phyloP scores from a whole-genome alignment of 106 monocot species.

The Dendrobium catenatum region DNA sequence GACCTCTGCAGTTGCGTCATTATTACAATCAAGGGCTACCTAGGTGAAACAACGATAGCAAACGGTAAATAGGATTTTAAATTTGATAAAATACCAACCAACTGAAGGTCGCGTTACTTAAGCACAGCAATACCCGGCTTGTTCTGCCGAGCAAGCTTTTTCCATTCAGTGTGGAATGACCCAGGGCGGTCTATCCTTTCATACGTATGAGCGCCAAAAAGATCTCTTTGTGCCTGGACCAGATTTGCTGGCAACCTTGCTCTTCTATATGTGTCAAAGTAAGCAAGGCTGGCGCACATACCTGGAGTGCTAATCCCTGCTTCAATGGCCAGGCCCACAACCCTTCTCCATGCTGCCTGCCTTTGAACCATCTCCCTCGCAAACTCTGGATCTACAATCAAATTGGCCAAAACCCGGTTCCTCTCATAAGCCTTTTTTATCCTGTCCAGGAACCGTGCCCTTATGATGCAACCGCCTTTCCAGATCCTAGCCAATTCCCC shows the following conservation, averaged over 20 bases:
- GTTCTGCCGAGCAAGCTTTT: slow-evolving; percentile 27
- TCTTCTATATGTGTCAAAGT: slow-evolving; percentile 30
- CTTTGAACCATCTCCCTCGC: slow-evolving; percentile 29
- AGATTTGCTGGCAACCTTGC: slow-evolving; percentile 45
- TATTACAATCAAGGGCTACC: background rate
- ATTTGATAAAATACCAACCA: background rate
- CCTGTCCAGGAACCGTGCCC: slow-evolving; percentile 26
- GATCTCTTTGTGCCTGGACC: slow-evolving; percentile 49
- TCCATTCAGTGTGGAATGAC: slow-evolving; percentile 53
- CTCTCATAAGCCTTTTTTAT: slow-evolving; percentile 30
- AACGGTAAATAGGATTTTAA: background rate
- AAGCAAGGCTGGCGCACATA: slow-evolving; percentile 27
- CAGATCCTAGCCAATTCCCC: slow-evolving; percentile 52
- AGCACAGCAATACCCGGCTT: slow-evolving; percentile 12
- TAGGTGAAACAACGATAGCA: background rate
- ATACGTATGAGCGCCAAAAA: slow-evolving; percentile 53
- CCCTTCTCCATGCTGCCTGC: slow-evolving; percentile 27
- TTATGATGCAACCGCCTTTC: slow-evolving; percentile 56
- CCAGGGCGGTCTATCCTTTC: slow-evolving; percentile 42
- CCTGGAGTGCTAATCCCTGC: slow-evolving; percentile 30
- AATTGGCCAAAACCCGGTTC: slow-evolving; percentile 14
- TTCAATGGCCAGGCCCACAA: slow-evolving; percentile 22
- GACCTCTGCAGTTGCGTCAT: background rate
- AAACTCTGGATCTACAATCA: slow-evolving; percentile 32
- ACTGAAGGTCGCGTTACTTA: background rate